Base-by-base conservation (phyloP, 192 early-diverging fungal genomes). In the Umbelopsis isabellina region DNA sequence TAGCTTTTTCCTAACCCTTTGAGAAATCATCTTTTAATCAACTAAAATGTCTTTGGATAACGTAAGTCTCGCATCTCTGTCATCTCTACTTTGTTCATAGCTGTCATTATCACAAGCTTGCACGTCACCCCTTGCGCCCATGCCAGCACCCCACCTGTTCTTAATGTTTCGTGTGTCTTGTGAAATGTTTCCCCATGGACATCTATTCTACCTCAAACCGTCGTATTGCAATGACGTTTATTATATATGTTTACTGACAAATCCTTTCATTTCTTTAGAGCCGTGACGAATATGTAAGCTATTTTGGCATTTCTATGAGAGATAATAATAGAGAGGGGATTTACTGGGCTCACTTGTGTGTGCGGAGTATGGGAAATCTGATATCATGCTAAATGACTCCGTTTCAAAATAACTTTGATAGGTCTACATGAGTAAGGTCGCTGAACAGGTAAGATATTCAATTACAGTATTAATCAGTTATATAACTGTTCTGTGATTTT, bases 391-490 rank as follows among this genome's bases (percentile, higher is more conserved):
- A 61, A 61, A 23, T 41, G 55, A 61, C 55, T 61, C 55, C 55
- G 55, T 61, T 61, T 61, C 55, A 61, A 61, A 41, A 61, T 61
- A 61, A 35, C 55, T 35, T 30, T 61, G 33, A 30, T 61, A 61
- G 55, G 97, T 96, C 71, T 98, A 96, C 90, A 95, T 96, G 94
- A 95, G 95, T 86, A 97, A 97, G 91, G 91, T 98, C 77, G 91
- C 95, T 75, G 97, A 98, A 85, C 97, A 98, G 83, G 93, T 94
- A 65, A 27, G n/a, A 30, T 61, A 13, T 12, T 35, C 48, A 49
- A 16, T 10, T 16, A 49, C 48, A 30, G 2, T 61, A 33, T 12
- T 30, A 49, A 21, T 58, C 33, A 33, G 53, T 61, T 1, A 2
- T 61, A 35, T 61, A 16, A 11, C 33, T 25, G 11, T 18, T 25